These are phyloP conservation scores for Thielaviopsis populi DNA, from an alignment of 2,329 filamentous ascomycete species.

Conservation along the genomic window DNA sequence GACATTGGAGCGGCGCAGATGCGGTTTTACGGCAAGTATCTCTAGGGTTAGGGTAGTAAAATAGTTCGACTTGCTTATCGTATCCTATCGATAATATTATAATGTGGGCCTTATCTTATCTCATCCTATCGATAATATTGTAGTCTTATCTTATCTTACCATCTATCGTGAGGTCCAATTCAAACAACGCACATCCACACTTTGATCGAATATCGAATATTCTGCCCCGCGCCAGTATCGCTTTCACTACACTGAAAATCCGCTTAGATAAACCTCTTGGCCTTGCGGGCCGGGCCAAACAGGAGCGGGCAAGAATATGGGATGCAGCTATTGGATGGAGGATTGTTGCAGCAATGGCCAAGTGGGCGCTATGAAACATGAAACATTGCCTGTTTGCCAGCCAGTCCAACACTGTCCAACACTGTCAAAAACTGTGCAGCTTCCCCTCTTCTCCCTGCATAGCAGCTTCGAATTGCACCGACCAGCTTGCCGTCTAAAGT, in stretches of 20 bases:
- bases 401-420: too few relatives aligned
- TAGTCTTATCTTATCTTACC: too few relatives aligned
- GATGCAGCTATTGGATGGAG: too few relatives aligned
- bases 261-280: too few relatives aligned
- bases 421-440: neutral
- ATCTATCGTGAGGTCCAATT: too few relatives aligned
- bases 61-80: neutral
- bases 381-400: neutral
- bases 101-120: neutral
- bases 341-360: neutral
- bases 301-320: too few relatives aligned
- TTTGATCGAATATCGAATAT: too few relatives aligned
- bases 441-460: neutral
- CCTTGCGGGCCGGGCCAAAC: too few relatives aligned
- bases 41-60: neutral
- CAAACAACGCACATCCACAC: too few relatives aligned
- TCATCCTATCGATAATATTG: neutral
- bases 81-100: neutral
- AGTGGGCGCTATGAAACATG: neutral
- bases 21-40: constrained; percentile 26
- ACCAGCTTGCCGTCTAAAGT: neutral
- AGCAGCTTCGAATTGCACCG: neutral
- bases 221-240: too few relatives aligned
- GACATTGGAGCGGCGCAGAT: constrained; percentile 33
- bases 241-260: neutral